Conservation (phyloP, 169 alveolate genomes). For the Babesia sp. region DNA sequence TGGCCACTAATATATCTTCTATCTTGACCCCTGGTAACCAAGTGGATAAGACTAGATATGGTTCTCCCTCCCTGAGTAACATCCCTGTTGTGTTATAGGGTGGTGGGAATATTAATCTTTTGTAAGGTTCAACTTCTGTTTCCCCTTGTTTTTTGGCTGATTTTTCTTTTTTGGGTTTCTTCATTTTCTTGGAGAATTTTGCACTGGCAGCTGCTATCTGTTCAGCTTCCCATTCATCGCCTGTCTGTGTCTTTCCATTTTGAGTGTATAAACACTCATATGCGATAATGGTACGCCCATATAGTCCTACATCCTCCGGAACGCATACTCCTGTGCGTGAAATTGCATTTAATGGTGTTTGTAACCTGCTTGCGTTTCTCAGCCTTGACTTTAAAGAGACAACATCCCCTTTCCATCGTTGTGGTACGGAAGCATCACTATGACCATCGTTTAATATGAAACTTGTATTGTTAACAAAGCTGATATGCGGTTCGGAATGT, state of each 20-base stretch:
- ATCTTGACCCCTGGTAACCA: constrained; percentile 62
- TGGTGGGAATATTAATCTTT: constrained; percentile 52
- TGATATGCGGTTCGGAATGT: neutral
- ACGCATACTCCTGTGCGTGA: constrained; percentile 65
- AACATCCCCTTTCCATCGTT: neutral
- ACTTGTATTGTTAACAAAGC: too few species aligned
- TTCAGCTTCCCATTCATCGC: constrained; percentile 67
- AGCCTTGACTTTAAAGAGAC: neutral
- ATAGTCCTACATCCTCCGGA: constrained; percentile 67
- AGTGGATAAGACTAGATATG: constrained; percentile 33
- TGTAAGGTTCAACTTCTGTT: constrained; percentile 23
- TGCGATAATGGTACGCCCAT: constrained; percentile 45
- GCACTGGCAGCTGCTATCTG: constrained; percentile 29
- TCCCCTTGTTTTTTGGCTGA: neutral
- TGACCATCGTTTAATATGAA: too few species aligned
- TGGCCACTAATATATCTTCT: constrained; percentile 40
- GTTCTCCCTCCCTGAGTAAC: constrained; percentile 66
- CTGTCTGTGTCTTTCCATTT: constrained; percentile 66
- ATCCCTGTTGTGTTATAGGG: constrained; percentile 60
- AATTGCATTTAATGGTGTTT: constrained; percentile 28
- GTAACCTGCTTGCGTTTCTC: neutral
- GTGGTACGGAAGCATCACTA: constrained; percentile 3
- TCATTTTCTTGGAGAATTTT: constrained; percentile 3
- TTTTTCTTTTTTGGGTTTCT: constrained; percentile 31
- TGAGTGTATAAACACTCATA: constrained; percentile 60